A percentile compares a stretch with the other conserved stretches of the same genome.
Evolutionary conservation across 148 eudicot species (phyloP).

Genomic region (Nepenthes gracilis): DNA sequence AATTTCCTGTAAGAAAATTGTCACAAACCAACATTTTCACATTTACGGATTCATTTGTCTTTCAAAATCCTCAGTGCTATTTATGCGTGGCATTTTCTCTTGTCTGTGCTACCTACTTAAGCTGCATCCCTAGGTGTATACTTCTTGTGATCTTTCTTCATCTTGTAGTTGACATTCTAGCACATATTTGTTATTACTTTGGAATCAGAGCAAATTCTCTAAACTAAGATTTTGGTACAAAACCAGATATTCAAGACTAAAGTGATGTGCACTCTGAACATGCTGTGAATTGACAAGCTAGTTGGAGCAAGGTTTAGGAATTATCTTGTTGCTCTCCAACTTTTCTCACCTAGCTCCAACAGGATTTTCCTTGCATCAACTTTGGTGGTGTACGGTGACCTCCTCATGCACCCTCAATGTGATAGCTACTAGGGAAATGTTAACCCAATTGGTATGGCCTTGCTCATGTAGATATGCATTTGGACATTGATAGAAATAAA

Average conservation of each 20-base stretch:
- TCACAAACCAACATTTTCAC: too few relatives aligned
- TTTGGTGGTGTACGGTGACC: slow-evolving; percentile 92
- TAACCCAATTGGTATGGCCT: slow-evolving; percentile 76
- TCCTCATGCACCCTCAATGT: slow-evolving; percentile 74
- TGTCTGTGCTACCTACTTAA: too few relatives aligned
- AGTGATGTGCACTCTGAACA: slow-evolving; percentile 92
- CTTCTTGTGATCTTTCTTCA: too few relatives aligned
- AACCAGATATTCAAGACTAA: slow-evolving; percentile 93
- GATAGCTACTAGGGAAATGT: slow-evolving; percentile 99
- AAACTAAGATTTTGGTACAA: slow-evolving; percentile 2
- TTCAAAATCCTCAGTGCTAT: too few relatives aligned
- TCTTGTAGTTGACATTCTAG: not conserved
- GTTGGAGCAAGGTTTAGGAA: slow-evolving; percentile 82
- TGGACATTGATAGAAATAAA: not conserved
- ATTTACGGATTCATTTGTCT: too few relatives aligned
- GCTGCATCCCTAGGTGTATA: too few relatives aligned
- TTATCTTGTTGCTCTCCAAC: not conserved
- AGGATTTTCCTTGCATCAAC: slow-evolving; percentile 88
- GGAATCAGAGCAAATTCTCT: not conserved
- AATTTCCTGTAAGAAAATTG: too few relatives aligned
- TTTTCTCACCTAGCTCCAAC: slow-evolving; percentile 7
- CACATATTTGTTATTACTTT: not conserved
- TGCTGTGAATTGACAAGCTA: slow-evolving; percentile 97
- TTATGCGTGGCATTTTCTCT: too few relatives aligned
- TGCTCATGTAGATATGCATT: not conserved